Evolutionary conservation across 1,284 basidiomycete species (phyloP).

Genomic region (Meripilus lineatus): DNA sequence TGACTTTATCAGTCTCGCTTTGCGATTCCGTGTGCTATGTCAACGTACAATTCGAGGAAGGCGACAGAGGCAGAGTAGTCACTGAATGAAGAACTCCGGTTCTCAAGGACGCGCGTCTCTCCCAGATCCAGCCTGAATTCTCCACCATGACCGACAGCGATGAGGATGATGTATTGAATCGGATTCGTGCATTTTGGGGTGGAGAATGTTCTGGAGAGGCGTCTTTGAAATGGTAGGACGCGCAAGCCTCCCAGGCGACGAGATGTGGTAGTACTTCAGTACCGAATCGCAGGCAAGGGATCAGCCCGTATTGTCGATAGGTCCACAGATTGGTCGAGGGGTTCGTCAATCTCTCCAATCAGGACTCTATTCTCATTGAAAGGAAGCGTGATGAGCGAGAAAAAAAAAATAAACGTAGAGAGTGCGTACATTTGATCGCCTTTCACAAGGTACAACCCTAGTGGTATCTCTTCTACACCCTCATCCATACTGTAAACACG

Average conservation of each 20-base stretch:
- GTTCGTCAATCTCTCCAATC: conserved; percentile 89
- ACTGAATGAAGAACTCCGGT: too few relatives aligned
- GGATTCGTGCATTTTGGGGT: too few relatives aligned
- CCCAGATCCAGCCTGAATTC: background rate
- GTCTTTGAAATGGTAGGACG: too few relatives aligned
- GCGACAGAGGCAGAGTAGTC: too few relatives aligned
- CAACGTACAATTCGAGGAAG: too few relatives aligned
- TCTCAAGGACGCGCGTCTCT: too few relatives aligned
- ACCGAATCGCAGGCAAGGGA: conserved; percentile 77
- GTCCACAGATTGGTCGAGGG: conserved; percentile 78
- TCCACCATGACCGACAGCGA: background rate
- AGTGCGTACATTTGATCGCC: conserved; percentile 90
- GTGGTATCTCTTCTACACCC: conserved; percentile 89
- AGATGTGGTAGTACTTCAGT: too few relatives aligned
- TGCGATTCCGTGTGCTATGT: too few relatives aligned
- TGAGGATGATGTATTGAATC: too few relatives aligned
- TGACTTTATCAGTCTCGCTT: too few relatives aligned
- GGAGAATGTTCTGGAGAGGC: too few relatives aligned
- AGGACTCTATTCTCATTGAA: conserved; percentile 54
- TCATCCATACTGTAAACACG: conserved; percentile 87
- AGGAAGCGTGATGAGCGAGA: conserved; percentile 4
- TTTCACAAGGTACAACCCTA: conserved; percentile 96
- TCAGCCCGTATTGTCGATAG: conserved; percentile 82
- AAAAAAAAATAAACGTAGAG: background rate
- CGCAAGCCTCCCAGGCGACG: too few relatives aligned